phyloP scores from a whole-genome alignment of 208 protist species.

The Trypanosoma scelopori region DNA sequence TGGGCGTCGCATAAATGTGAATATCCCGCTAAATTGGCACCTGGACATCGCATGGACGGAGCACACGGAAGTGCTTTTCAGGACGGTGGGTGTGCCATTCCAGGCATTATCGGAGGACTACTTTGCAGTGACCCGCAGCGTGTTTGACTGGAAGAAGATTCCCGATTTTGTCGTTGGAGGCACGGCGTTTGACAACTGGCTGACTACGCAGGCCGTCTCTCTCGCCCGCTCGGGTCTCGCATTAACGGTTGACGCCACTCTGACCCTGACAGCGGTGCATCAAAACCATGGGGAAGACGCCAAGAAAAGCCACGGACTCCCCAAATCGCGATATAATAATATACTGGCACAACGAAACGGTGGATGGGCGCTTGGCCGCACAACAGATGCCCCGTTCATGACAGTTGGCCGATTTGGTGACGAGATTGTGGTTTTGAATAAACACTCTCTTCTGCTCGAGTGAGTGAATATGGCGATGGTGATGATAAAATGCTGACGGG shows the following conservation, averaged over 20 bases:
- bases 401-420: conserved; percentile 16
- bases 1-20: conserved; percentile 28
- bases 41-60: conserved; percentile 8
- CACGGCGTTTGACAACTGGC: conserved; percentile 42
- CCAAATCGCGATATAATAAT: conserved; percentile 27
- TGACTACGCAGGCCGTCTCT: conserved; percentile 25
- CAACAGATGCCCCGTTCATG: conserved; percentile 26
- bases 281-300: conserved; percentile 28
- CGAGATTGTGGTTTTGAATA: conserved; percentile 18
- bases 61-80: conserved; percentile 6
- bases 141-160: conserved; percentile 29
- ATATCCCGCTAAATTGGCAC: conserved; percentile 20
- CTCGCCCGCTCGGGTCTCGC: conserved; percentile 5
- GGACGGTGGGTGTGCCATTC: conserved; percentile 11
- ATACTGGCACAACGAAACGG: conserved; percentile 9
- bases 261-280: conserved; percentile 32
- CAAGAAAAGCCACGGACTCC: conserved; percentile 20
- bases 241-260: conserved; percentile 25
- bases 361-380: conserved; percentile 22
- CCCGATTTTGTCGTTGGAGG: conserved; percentile 38
- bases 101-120: conserved; percentile 34
- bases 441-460: conserved; percentile 1
- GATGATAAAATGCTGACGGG: not conserved
- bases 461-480: too few relatives aligned
- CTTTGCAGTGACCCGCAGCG: conserved; percentile 27